Percentiles rank a stretch among this genome's conserved stretches.
These are phyloP conservation scores for Sphagnum tenellum DNA, from an alignment of 225 moss, liverwort and hornwort genomes.

Conservation along the genomic window DNA sequence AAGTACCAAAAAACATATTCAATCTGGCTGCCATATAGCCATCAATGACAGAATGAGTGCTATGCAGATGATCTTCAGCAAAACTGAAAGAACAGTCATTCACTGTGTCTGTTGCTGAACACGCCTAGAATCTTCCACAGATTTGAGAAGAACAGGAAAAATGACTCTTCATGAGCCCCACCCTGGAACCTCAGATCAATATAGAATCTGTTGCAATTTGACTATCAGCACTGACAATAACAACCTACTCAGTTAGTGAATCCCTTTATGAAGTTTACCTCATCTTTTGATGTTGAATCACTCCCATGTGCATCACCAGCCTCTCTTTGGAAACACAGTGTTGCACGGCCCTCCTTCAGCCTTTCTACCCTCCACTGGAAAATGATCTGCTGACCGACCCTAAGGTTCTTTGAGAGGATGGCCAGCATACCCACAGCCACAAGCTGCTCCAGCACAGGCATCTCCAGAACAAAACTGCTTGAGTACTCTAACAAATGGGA, in stretches of 20 bases:
- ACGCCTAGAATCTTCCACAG: no score
- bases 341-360: conserved; percentile 74
- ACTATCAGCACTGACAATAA: no score
- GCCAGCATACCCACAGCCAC: conserved; percentile 96
- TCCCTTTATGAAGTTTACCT: conserved; percentile 6
- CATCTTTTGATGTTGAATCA: background rate
- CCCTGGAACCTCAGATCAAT: no score
- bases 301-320: background rate
- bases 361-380: conserved; percentile 96
- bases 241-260: conserved; percentile 18
- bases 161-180: no score
- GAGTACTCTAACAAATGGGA: conserved; percentile 39
- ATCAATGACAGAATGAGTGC: no score
- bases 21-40: no score
- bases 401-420: conserved; percentile 60
- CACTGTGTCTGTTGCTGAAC: no score
- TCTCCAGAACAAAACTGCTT: conserved; percentile 64
- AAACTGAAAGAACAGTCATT: no score
- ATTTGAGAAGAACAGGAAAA: no score
- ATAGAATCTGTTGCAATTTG: background rate
- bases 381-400: conserved; percentile 85
- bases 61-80: no score
- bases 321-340: conserved; percentile 15
- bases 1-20: no score
- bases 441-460: conserved; percentile 95